Evolutionary conservation across 2,329 filamentous ascomycete genomes (phyloP).

Genomic region (Penicillium sp.): DNA sequence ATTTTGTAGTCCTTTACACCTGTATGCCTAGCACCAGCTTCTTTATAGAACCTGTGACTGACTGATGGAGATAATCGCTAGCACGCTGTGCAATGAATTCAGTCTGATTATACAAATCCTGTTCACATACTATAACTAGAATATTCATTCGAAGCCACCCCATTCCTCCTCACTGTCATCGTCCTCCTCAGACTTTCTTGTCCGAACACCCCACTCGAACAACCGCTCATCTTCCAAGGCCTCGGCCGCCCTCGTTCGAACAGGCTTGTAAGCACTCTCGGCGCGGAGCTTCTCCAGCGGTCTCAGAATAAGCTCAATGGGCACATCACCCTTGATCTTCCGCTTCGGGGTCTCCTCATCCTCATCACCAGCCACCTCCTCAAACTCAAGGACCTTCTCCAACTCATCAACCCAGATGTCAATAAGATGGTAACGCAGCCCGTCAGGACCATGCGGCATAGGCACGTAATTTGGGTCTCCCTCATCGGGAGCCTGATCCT

Average conservation of each 20-base stretch:
- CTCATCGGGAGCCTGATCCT: constrained; percentile 30
- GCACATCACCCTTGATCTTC: constrained; percentile 38
- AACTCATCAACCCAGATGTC: constrained; percentile 93
- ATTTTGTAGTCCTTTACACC: background rate
- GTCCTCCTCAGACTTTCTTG: constrained; percentile 42
- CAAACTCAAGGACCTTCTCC: constrained; percentile 63
- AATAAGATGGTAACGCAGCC: constrained; percentile 78
- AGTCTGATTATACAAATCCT: constrained; percentile 7
- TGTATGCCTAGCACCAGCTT: background rate
- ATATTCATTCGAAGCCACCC: constrained; percentile 59
- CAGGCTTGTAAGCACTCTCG: constrained; percentile 65
- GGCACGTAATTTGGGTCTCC: constrained; percentile 28
- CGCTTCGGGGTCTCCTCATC: constrained; percentile 25
- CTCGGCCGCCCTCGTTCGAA: constrained; percentile 68
- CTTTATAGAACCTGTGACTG: background rate
- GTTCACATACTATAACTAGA: constrained; percentile 1
- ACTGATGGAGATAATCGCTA: constrained; percentile 6
- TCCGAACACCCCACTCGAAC: constrained; percentile 55
- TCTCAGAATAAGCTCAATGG: constrained; percentile 43
- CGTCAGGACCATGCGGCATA: constrained; percentile 68
- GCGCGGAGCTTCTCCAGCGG: constrained; percentile 46
- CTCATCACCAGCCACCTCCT: constrained; percentile 35
- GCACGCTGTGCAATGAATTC: constrained; percentile 14
- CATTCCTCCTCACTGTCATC: constrained; percentile 57
- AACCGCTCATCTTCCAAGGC: constrained; percentile 72